These are phyloP conservation scores for Hawksworthiomyces lignivorus DNA, from an alignment of 2,329 filamentous ascomycete species.

Conservation along the genomic window DNA sequence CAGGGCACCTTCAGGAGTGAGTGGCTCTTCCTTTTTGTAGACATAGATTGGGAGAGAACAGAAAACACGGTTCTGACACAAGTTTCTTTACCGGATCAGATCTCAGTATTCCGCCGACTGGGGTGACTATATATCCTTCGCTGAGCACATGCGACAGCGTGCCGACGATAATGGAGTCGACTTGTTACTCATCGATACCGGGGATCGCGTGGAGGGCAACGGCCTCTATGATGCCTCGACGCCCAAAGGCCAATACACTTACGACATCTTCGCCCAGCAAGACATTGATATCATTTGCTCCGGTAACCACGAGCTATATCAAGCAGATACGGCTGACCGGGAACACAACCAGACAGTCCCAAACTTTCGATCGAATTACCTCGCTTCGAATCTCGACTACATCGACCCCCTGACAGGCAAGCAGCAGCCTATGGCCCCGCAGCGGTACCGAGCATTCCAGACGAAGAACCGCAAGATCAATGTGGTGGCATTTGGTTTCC, in stretches of 20 bases:
- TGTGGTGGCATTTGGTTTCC: constrained; percentile 83
- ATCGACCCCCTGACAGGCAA: constrained; percentile 59
- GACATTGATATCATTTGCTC: constrained; percentile 75
- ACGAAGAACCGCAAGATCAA: constrained; percentile 83
- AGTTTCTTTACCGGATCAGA: constrained; percentile 33
- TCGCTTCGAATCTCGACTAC: constrained; percentile 92
- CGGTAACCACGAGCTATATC: constrained; percentile 95
- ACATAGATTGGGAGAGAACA: too few species aligned
- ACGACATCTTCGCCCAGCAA: constrained; percentile 78
- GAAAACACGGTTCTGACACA: too few species aligned
- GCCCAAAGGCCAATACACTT: constrained; percentile 83
- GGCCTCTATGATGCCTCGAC: constrained; percentile 85
- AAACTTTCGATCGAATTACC: constrained; percentile 70
- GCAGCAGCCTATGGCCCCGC: constrained; percentile 63
- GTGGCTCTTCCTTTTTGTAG: constrained; percentile 16
- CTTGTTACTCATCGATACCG: constrained; percentile 88
- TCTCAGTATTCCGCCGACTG: constrained; percentile 92
- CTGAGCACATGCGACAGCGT: constrained; percentile 68
- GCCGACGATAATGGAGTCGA: constrained; percentile 75
- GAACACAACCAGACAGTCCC: constrained; percentile 77
- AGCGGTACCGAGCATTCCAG: constrained; percentile 78
- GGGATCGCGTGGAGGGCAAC: constrained; percentile 87
- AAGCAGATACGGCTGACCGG: constrained; percentile 64
- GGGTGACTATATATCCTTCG: constrained; percentile 96
- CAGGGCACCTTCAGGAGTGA: constrained; percentile 84